Base-by-base conservation (phyloP, 1,284 basidiomycete genomes). In the Ceratobasidium sp. region DNA sequence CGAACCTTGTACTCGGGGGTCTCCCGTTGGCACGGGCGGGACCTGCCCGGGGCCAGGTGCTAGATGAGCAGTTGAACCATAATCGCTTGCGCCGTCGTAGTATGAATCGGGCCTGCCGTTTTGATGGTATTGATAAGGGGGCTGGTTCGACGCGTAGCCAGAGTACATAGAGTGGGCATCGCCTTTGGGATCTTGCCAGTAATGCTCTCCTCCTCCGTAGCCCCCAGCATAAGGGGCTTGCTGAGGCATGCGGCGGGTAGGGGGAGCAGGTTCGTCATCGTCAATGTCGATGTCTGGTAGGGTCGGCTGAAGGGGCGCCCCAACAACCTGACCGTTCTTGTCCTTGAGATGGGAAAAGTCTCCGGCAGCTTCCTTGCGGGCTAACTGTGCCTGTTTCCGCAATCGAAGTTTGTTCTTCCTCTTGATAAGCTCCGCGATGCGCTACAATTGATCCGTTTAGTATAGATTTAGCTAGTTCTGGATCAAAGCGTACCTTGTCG, bases 341-440 rank as follows among this genome's bases (percentile, higher is more conserved):
- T 96, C 96, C 88, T 94, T 97, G 80, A 97, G 87, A 84, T 97
- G 95, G 62, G 93, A 94, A 84, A 88, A 97, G 83, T 96, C 94
- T 78, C 95, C 93, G 80, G 89, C 90, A 2, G 96, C 97, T 84
- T 98, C 92, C 82, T 96, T 96, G 86, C 92, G 91, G 40, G 96
- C 96, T 52, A 94, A 87, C 76, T 91, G 93, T 17, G 91, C 91
- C 76, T 95, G 92, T 80, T 94, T 92, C 7, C 90, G 90, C 52
- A 96, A 86, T 51, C 97, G 92, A 81, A 96, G 91, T 83, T 95
- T 94, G 82, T 94, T 93, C 84, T 94, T 93, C 81, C 93, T 92
- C 83, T 95, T 96, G 86, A 99, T 96, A 78, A 99, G 91, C 82
- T 94, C 94, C 76, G 92, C 89, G 80, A 99, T 98, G 80, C 97